These are phyloP conservation scores for Candida alai DNA, from an alignment of 805 yeast species.

Conservation along the genomic window DNA sequence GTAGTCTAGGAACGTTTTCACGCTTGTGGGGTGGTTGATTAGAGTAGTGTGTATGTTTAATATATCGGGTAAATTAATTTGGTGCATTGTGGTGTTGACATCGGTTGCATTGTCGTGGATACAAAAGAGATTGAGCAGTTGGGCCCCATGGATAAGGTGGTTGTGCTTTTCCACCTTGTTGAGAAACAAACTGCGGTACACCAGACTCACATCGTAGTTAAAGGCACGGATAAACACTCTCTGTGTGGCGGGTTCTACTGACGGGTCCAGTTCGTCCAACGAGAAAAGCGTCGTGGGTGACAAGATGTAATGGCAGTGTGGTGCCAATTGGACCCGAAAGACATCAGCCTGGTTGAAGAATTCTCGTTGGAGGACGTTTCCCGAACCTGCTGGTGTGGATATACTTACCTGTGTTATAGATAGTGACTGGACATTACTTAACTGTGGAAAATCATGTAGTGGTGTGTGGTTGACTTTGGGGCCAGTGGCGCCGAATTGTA, in stretches of 20 bases:
- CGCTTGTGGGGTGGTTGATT: not conserved
- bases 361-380: not conserved
- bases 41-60: not conserved
- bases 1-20: conserved; percentile 1
- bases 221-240: conserved; percentile 12
- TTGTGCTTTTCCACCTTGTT: conserved; percentile 22
- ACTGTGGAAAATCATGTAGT: not conserved
- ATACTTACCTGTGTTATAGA: not conserved
- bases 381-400: no score
- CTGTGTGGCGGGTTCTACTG: no score
- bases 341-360: conserved; percentile 1
- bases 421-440: not conserved
- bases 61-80: not conserved
- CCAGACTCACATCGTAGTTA: conserved; percentile 22
- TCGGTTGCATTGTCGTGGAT: conserved; percentile 12
- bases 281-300: not conserved
- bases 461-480: not conserved
- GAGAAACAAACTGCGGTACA: conserved; percentile 22
- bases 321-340: not conserved
- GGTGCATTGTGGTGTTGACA: not conserved
- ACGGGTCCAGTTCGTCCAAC: conserved; percentile 1
- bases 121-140: conserved; percentile 19
- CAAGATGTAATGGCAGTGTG: not conserved
- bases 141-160: conserved; percentile 27
- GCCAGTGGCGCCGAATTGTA: conserved; percentile 7